Evolutionary conservation across 345 rosid genomes (phyloP).

Genomic region (Eutrema yunnanense): DNA sequence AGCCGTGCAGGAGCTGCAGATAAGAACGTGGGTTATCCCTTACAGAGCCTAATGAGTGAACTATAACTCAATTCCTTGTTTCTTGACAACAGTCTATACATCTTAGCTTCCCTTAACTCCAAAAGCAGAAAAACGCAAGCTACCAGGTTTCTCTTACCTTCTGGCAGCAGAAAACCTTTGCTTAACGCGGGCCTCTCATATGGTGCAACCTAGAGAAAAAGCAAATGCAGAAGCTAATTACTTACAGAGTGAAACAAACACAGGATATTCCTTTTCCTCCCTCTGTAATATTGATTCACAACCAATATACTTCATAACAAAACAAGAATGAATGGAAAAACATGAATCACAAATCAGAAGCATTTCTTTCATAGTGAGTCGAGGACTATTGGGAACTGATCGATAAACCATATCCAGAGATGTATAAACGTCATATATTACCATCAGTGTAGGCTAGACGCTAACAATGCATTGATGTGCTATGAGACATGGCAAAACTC

Average conservation of each 20-base stretch:
- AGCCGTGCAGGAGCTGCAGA: constrained; percentile 82
- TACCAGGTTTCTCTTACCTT: constrained; percentile 39
- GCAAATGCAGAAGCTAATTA: not conserved
- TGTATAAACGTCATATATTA: not conserved
- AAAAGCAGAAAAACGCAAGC: constrained; percentile 6
- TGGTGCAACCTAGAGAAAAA: constrained; percentile 58
- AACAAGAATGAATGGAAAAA: not conserved
- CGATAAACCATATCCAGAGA: not conserved
- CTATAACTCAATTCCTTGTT: not conserved
- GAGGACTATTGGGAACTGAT: not conserved
- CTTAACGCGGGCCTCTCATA: constrained; percentile 94
- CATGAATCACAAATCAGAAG: not conserved
- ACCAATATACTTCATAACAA: not conserved
- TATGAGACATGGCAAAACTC: not conserved
- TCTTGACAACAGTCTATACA: not conserved
- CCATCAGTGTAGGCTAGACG: not conserved
- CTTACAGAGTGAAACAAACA: not conserved
- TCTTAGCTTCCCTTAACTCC: not conserved
- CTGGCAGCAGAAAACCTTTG: constrained; percentile 85
- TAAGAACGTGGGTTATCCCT: constrained; percentile 12
- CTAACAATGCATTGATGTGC: not conserved
- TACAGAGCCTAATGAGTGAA: not conserved
- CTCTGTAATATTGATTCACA: not conserved
- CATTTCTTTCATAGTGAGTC: not conserved
- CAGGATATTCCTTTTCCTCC: not conserved